Base-by-base conservation (phyloP, 257 asterid genomes). In the Solanum arcanum region DNA sequence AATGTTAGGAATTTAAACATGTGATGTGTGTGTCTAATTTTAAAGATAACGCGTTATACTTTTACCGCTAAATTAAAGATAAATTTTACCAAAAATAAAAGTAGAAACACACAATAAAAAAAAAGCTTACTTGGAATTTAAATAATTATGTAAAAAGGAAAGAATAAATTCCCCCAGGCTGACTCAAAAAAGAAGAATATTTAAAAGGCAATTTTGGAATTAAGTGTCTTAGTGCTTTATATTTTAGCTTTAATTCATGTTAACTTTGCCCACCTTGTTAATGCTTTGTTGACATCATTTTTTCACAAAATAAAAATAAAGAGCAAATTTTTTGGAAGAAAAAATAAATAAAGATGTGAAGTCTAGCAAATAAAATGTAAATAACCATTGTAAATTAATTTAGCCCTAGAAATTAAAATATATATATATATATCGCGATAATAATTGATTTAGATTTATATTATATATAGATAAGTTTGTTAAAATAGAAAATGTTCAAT, bases 201-300 rank as follows among this genome's bases (percentile, higher is more conserved):
- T 35, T 14, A 74, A 81, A 86, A 88, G 62, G 66, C 47, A 27
- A 56, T 27, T 62, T 84, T 52, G 62, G 87, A 88, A 42, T 83
- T 18, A 76, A 89, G 49, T 78, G 29, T 81, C 84, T 47, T 80
- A 47, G 68, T 47, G 66, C 42, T 12, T 14, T 37, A 29, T 81
- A 47, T 47, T 86, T 88, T 86, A 41, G 86, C 91, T 87, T 90
- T 92, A 83, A 92, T 91, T 90, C 91, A 85, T 88, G 72, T 86
- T 39, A 52, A 89, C 92, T 90, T 90, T 86, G 89, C 86, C 89
- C 80, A 83, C 87, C 90, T 88, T 83, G 47, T 74, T 59, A 37
- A 11, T 42, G 33, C 85, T 81, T 18, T 49, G 12, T 52, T 81
- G 27, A 52, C 86, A 23, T 44, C 47, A 25, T 70, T 74, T 85